Evolutionary conservation across 1,284 basidiomycete genomes (phyloP), one percentile per base, ranked within the genome.

Genomic region (Trametes pubescens): DNA sequence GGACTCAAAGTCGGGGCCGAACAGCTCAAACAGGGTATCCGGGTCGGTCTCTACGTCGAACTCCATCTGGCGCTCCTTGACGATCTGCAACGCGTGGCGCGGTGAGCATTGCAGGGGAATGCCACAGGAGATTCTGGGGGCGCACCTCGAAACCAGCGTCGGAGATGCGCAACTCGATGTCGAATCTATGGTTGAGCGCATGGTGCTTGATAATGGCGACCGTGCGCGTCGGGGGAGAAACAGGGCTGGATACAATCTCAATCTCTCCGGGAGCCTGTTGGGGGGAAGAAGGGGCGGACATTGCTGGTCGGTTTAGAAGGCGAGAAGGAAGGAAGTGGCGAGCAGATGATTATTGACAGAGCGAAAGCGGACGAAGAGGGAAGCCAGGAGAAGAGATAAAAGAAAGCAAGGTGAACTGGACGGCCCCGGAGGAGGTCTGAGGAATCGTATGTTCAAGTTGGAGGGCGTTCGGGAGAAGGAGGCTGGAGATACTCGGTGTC

Each of bases 1-100:
- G 53, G 85, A 89, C 51, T 81, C 80, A n/a, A 87, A 84, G 69
- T 93, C 90, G 44, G 89, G 84, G 22, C 91, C 91, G 72, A 93
- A 93, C 46, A 93, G 77, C 70, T 92, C 91, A 62, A 84, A 88
- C 60, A 93, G 80, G 0, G 86, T 86, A 32, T 93, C 91, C 26
- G 89, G 90, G 69, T 93, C 90, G 10, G 87, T 86, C 71, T 93
- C 91, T 21, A 85, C 82, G 71, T 92, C 91, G 70, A 93, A 92
- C 69, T 92, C 91, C 89, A 93, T 92, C 74, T 91, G 91, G 24
- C 91, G 79, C 76, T 93, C 91, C 75, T 93, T 93, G 59, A 91
- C 86, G 71, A 93, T 92, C 90, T 92, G 65, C 29, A 24, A n/a
- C 35, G 40, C 10, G 18, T 3, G 34, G 21, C 46, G 7, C 22